Percentiles rank a stretch among this genome's conserved stretches.
These are phyloP conservation scores for Hypoxylon rickii DNA, from an alignment of 495 filamentous ascomycete species.

Conservation along the genomic window DNA sequence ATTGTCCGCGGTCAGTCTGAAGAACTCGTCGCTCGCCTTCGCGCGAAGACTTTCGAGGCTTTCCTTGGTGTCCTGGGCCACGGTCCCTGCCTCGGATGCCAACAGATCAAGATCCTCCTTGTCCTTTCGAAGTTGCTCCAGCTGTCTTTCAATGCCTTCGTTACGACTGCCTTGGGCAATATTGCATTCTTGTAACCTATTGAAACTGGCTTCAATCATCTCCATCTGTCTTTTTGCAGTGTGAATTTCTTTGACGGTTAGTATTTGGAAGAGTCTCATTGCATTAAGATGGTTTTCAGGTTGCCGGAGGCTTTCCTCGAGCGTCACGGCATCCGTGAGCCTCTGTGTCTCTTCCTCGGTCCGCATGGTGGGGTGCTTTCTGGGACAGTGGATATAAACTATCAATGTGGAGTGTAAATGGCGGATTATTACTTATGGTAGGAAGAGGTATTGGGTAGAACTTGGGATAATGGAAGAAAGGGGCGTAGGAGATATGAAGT, in stretches of 20 bases:
- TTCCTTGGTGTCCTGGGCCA: slow-evolving; percentile 10
- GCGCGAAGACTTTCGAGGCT: slow-evolving; percentile 17
- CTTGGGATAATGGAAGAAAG: no score
- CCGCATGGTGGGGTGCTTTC: no score
- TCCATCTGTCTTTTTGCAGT: slow-evolving; percentile 11
- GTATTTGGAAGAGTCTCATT: slow-evolving; percentile 21
- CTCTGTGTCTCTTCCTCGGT: slow-evolving; percentile 16
- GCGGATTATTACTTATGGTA: no score
- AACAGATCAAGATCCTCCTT: slow-evolving; percentile 15
- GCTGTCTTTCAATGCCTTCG: slow-evolving; percentile 19
- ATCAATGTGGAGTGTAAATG: no score
- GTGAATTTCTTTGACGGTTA: slow-evolving; percentile 23
- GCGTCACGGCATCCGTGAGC: slow-evolving; percentile 6
- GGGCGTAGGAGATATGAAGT: no score
- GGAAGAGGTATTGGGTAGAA: no score
- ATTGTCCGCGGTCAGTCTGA: slow-evolving; percentile 23
- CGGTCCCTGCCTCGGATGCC: slow-evolving; percentile 16
- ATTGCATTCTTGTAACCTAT: slow-evolving; percentile 19
- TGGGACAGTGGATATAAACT: no score
- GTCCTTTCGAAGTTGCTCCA: slow-evolving; percentile 25
- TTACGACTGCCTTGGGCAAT: slow-evolving; percentile 2
- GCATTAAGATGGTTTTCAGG: slow-evolving; percentile 24
- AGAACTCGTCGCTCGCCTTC: slow-evolving; percentile 25
- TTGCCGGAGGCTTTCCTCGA: slow-evolving; percentile 17
- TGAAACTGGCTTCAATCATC: slow-evolving; percentile 16